A percentile compares a stretch with the other conserved stretches of the same genome.
phyloP scores from a whole-genome alignment of 2,329 filamentous ascomycete species.

The Graphium sp. region DNA sequence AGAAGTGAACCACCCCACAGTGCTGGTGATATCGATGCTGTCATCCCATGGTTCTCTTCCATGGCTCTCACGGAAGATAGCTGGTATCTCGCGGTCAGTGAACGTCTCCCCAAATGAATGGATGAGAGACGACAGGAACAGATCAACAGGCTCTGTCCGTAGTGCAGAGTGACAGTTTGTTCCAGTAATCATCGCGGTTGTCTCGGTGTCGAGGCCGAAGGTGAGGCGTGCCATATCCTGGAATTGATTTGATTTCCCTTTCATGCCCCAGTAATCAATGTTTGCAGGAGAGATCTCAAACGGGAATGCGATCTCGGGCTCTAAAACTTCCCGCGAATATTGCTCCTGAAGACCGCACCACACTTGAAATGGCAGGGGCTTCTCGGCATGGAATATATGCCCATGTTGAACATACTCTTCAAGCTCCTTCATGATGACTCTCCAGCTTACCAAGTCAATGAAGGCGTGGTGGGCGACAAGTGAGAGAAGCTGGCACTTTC shows the following conservation, averaged over 20 bases:
- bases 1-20: conserved; percentile 21
- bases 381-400: conserved; percentile 5
- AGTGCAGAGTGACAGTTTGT: conserved; percentile 10
- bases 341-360: conserved; percentile 11
- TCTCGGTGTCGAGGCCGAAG: not conserved
- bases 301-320: not conserved
- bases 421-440: conserved; percentile 23
- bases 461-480: conserved; percentile 18
- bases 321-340: not conserved
- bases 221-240: not conserved
- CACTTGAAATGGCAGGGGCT: conserved; percentile 16
- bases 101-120: conserved; percentile 14
- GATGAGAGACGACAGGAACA: conserved; percentile 13
- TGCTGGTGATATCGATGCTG: conserved; percentile 14
- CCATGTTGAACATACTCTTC: conserved; percentile 17
- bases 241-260: not conserved
- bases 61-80: conserved; percentile 14
- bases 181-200: conserved; percentile 7
- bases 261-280: not conserved
- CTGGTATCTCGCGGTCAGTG: conserved; percentile 10
- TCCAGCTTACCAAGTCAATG: conserved; percentile 27
- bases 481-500: conserved; percentile 10
- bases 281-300: not conserved
- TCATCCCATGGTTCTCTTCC: conserved; percentile 15
- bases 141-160: conserved; percentile 14